phyloP scores from a whole-genome alignment of 345 rosid species.

The Carallia pectinifolia region DNA sequence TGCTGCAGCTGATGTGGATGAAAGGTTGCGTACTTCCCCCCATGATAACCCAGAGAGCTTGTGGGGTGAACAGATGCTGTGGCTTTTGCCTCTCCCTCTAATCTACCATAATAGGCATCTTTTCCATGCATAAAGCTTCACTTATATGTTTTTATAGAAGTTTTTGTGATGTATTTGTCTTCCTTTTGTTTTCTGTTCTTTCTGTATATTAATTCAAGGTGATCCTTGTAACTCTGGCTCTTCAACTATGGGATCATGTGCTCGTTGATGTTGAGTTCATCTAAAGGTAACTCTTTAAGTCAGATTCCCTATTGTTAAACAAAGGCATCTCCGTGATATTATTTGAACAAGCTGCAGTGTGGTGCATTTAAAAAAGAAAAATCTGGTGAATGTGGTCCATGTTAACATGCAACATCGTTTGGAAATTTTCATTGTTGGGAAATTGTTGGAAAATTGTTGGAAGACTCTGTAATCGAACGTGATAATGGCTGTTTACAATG shows the following conservation, averaged over 20 bases:
- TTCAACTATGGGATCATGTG: constrained; percentile 12
- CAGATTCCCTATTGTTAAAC: neutral
- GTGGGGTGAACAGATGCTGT: no score
- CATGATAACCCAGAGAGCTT: no score
- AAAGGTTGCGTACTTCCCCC: no score
- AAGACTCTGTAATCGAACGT: neutral
- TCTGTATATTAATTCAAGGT: constrained; percentile 12
- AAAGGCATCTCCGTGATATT: neutral
- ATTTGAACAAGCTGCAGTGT: neutral
- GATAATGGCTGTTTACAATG: neutral
- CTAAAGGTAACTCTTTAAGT: constrained; percentile 12
- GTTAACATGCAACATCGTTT: no score
- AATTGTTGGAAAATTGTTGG: neutral
- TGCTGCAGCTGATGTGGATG: no score
- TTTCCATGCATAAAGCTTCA: no score
- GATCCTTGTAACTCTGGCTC: neutral
- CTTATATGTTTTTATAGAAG: no score
- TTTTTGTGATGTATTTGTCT: neutral
- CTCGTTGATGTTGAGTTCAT: constrained; percentile 23
- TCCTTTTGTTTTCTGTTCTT: neutral
- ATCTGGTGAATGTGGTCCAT: neutral
- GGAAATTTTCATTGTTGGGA: no score
- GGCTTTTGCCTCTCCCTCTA: no score
- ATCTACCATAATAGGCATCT: no score
- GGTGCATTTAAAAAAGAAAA: neutral